phyloP scores from a whole-genome alignment of 1,284 basidiomycete species.

The Naganishia albida region DNA sequence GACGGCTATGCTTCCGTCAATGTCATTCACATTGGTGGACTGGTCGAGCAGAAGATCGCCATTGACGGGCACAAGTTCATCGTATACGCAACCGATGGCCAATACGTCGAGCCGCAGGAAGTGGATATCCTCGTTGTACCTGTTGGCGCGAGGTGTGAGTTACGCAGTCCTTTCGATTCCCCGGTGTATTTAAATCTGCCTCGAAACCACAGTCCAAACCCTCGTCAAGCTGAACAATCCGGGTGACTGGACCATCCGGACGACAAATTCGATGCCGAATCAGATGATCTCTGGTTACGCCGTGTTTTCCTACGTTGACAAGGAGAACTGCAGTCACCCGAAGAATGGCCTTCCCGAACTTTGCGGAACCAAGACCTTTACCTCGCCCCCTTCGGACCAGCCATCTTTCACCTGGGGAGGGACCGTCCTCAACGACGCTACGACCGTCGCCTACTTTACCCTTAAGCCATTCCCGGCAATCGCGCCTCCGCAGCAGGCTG shows the following conservation, averaged over 20 bases:
- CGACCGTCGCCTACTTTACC: conserved; percentile 13
- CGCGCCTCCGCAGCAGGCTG: conserved; percentile 3
- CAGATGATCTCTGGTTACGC: conserved; percentile 28
- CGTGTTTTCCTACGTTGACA: conserved; percentile 28
- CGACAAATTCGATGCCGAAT: conserved; percentile 21
- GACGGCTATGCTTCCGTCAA: conserved; percentile 27
- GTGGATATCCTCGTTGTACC: conserved; percentile 28
- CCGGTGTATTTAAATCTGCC: background rate
- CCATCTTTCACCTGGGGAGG: conserved; percentile 25
- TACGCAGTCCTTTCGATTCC: background rate
- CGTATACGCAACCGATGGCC: conserved; percentile 28
- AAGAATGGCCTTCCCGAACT: conserved; percentile 22
- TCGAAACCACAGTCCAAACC: conserved; percentile 8
- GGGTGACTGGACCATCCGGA: conserved; percentile 32
- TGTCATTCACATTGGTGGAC: conserved; percentile 26
- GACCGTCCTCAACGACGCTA: conserved; percentile 12
- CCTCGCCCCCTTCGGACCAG: conserved; percentile 26
- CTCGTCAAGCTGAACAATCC: conserved; percentile 32
- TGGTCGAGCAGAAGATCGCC: conserved; percentile 29
- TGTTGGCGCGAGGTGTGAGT: conserved; percentile 30
- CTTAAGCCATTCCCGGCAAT: conserved; percentile 27
- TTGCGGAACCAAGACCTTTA: conserved; percentile 22
- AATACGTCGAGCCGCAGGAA: conserved; percentile 27
- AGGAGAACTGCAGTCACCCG: conserved; percentile 9
- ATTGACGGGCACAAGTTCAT: conserved; percentile 32